A percentile compares a stretch with the other conserved stretches of the same genome.
phyloP scores from a whole-genome alignment of 164 flowering plant genomes.

The Chimonanthus praecox region DNA sequence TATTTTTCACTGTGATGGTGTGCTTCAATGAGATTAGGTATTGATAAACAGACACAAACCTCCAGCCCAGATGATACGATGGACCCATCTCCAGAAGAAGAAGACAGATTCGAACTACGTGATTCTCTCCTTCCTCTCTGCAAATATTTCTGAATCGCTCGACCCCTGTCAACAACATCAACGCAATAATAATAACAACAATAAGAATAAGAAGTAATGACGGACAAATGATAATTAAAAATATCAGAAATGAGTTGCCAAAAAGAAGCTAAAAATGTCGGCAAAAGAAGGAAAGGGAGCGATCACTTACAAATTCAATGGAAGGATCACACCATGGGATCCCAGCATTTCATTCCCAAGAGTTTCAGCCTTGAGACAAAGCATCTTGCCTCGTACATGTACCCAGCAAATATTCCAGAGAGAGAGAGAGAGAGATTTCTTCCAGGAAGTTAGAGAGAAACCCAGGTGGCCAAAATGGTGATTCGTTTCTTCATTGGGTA shows the following conservation, averaged over 20 bases:
- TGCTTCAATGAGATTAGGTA: no score
- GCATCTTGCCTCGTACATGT: slow-evolving; percentile 13
- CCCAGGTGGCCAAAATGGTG: no score
- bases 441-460: no score
- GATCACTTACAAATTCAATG: slow-evolving; percentile 14
- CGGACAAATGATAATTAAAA: neutral
- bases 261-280: neutral
- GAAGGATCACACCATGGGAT: slow-evolving; percentile 5
- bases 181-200: neutral
- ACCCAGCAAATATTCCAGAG: neutral
- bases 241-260: neutral
- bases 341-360: slow-evolving; percentile 14
- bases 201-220: neutral
- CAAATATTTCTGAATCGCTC: slow-evolving; percentile 13
- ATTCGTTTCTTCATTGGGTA: no score
- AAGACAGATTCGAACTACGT: slow-evolving; percentile 10
- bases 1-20: no score
- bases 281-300: no score
- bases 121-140: slow-evolving; percentile 7
- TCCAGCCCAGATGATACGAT: slow-evolving; percentile 14
- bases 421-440: neutral
- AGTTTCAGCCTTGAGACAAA: slow-evolving; percentile 23
- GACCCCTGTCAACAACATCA: slow-evolving; percentile 9
- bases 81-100: slow-evolving; percentile 17
- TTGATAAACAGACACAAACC: slow-evolving; percentile 3